Evolutionary conservation across 495 filamentous ascomycete species (phyloP), one percentile per base, ranked within the genome.

Genomic region (Penicillium nucicola): DNA sequence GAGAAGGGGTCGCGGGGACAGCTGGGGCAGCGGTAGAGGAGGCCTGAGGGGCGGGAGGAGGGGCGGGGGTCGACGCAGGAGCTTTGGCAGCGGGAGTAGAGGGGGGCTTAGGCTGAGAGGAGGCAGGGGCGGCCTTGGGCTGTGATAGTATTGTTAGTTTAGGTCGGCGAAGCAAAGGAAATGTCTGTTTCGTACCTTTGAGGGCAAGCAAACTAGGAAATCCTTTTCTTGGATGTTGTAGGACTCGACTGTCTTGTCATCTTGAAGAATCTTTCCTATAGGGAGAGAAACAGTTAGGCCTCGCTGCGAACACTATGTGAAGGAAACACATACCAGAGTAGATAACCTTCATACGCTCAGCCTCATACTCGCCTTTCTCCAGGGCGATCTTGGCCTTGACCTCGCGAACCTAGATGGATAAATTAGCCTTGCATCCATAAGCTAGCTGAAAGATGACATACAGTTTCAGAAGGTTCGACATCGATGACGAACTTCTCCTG

Each of bases 171-270:
- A 42, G 10, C 15, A 22, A 40, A 9, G 12, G 34, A 15, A 23
- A 35, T 13, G 28, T 1, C 20, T 12, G 9, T 42, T 15, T 9
- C 30, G 54, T 80, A 96, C 92, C 88, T 97, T 97, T 50, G 85
- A 86, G 37, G 93, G 83, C 82, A 98, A 93, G 70, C 93, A 98
- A 36, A 98, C 95, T 58, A 98, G 86, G 67, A 96, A 97, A 19
- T 93, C 93, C 80, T 97, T 98, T 80, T 97, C 93, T 73, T 98
- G 92, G 50, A 98, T 96, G 72, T 87, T 95, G 76, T 96, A 97
- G 5, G 87, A 88, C 66, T 91, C 90, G 56, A 97, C 86, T 13
- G 92, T 92, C 60, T 96, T 92, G 52, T 86, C 88, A 88, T 98
- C 93, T 72, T 95, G 89, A 52, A 98, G 79, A 54, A 98, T 96